Evolutionary conservation across 768 basidiomycete species (phyloP).

Genomic region (Lactarius quietus): DNA sequence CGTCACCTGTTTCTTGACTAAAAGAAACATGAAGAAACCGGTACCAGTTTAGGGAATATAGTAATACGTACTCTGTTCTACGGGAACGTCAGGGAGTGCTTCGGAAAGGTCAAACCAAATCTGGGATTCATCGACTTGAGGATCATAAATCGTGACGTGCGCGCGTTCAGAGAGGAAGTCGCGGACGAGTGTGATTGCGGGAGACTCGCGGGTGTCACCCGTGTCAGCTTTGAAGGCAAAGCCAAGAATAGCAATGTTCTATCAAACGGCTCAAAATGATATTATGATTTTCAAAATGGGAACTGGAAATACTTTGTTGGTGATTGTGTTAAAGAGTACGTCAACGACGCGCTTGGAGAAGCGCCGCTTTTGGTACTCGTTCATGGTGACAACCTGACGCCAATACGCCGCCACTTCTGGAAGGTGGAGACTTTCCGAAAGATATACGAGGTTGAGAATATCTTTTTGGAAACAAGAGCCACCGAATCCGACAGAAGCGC

Average conservation of each 20-base stretch:
- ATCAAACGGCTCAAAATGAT: background rate
- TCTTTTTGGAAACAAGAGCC: conserved; percentile 99
- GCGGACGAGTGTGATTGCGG: conserved; percentile 89
- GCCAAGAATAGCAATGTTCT: conserved; percentile 94
- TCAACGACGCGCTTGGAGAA: conserved; percentile 97
- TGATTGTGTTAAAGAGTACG: conserved; percentile 97
- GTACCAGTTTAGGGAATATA: conserved; percentile 3
- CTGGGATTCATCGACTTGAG: conserved; percentile 84
- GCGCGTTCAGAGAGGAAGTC: conserved; percentile 93
- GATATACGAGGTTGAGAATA: conserved; percentile 97
- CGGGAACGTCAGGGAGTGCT: conserved; percentile 58
- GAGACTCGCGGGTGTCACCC: conserved; percentile 97
- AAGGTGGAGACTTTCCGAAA: conserved; percentile 89
- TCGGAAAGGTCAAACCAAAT: conserved; percentile 81
- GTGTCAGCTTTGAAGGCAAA: conserved; percentile 99
- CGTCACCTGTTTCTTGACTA: conserved; percentile 87
- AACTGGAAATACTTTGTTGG: conserved; percentile 67
- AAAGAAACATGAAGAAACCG: conserved; percentile 2
- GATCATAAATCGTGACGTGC: conserved; percentile 85
- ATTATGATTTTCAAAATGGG: background rate
- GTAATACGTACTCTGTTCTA: conserved; percentile 57
- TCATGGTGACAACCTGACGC: conserved; percentile 96
- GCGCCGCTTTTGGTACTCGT: conserved; percentile 95
- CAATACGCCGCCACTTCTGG: conserved; percentile 98
- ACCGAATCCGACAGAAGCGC: conserved; percentile 94